phyloP scores from a whole-genome alignment of 495 filamentous ascomycete species.

The Hypomontagnella monticulosa region DNA sequence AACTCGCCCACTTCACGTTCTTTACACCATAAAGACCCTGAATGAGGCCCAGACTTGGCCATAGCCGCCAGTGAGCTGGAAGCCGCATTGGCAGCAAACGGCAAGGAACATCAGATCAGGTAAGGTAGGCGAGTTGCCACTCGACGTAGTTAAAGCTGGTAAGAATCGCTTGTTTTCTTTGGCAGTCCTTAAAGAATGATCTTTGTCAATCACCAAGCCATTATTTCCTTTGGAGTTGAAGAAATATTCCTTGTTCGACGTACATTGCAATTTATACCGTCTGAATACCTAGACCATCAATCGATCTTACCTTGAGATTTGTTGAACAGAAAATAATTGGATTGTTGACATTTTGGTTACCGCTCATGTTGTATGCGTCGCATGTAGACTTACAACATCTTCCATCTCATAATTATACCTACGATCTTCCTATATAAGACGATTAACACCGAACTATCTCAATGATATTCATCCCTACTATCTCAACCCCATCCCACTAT shows the following conservation, averaged over 20 bases:
- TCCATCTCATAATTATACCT: neutral
- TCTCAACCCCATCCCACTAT: neutral
- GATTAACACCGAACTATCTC: neutral
- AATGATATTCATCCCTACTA: neutral
- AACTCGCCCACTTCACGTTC: slow-evolving; percentile 8
- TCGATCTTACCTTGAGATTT: neutral
- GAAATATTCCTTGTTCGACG: slow-evolving; percentile 4
- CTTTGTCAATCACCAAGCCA: slow-evolving; percentile 28
- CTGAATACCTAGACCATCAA: neutral
- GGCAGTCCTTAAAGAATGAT: neutral
- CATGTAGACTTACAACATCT: slow-evolving; percentile 3
- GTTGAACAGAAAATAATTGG: neutral
- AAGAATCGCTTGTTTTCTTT: neutral
- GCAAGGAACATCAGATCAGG: slow-evolving; percentile 3
- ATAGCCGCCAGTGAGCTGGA: slow-evolving; percentile 21
- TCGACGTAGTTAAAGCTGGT: slow-evolving; percentile 5
- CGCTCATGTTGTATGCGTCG: slow-evolving; percentile 4
- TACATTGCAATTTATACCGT: slow-evolving; percentile 1
- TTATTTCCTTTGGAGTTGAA: slow-evolving; percentile 20
- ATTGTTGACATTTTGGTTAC: slow-evolving; percentile 1
- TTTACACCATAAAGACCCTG: slow-evolving; percentile 8
- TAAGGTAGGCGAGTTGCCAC: neutral
- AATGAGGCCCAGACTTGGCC: slow-evolving; percentile 12
- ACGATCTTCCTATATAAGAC: neutral
- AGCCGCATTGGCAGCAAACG: neutral